Percentiles rank a stretch among this genome's conserved stretches.
Conservation (phyloP, 441 rosid genomes). For the Rhodomyrtus psidioides region DNA sequence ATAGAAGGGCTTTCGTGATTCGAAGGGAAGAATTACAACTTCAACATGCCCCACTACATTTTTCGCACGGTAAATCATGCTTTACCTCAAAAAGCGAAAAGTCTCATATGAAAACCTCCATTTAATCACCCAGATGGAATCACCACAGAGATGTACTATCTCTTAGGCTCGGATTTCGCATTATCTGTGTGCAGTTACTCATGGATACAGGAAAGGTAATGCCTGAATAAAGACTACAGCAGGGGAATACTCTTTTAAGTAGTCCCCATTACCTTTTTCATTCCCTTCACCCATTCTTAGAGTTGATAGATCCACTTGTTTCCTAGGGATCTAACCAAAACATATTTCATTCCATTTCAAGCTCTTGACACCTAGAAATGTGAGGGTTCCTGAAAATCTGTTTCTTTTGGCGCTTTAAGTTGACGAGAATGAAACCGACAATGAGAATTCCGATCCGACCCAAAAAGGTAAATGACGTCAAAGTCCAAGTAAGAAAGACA, state of each 20-base stretch:
- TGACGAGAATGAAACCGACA: not conserved
- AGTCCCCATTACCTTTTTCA: not conserved
- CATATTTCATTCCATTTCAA: not conserved
- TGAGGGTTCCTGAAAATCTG: not conserved
- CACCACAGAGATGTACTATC: not conserved
- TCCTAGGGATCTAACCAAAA: not conserved
- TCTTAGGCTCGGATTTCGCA: not conserved
- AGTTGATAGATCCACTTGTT: not conserved
- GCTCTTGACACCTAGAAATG: not conserved
- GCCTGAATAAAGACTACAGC: not conserved
- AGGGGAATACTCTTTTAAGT: not conserved
- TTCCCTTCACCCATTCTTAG: not conserved
- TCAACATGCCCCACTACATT: not conserved
- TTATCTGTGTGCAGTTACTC: fast-evolving
- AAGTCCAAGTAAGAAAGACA: not conserved
- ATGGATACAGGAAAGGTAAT: not conserved
- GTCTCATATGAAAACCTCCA: not conserved
- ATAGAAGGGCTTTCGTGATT: too few relatives aligned
- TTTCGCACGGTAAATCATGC: not conserved
- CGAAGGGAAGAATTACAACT: not conserved
- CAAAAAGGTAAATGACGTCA: not conserved
- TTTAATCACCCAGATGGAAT: not conserved
- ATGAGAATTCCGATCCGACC: not conserved
- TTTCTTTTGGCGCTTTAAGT: not conserved
- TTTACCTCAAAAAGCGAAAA: not conserved